Base-by-base conservation (phyloP, 2,329 filamentous ascomycete genomes). In the Penicillium rolfsii region DNA sequence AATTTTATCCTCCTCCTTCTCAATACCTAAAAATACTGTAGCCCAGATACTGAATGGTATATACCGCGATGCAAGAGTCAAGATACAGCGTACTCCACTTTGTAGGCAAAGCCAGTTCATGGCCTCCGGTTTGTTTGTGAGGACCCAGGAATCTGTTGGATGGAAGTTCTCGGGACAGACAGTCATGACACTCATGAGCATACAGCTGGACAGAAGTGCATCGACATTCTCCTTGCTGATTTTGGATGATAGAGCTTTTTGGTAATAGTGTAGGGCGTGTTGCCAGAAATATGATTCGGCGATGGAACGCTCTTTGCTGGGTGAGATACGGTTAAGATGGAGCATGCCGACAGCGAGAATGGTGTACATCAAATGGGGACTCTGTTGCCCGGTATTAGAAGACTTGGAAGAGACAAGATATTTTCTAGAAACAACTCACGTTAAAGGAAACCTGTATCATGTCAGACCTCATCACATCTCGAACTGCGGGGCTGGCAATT, bases 81-180 rank as follows among this genome's bases (percentile, higher is more conserved):
- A 30, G n/a, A 75, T 69, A 16, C 57, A 64, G 11, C 62, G 63
- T 14, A 74, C 24, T 1, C 72, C 73, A 33, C 71, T 71, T 49
- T 72, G 71, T 1, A 74, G 55, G 30, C 66, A 71, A 2, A 75
- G 65, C 73, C 73, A 75, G 57, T 74, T 75, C 61, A 70, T 67
- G 14, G 60, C 65, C 30, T 62, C 64, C 0, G 63, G 60, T 22
- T 50, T 60, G 12, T 67, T 64, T 0, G 70, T 66, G 14, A 75
- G 67, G 5, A 74, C 66, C 73, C 73, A 75, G 0, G 72, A 73
- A 16, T 71, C 72, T 8, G 59, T 59, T 8, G 65, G 59, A 4
- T 67, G 48, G 49, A 70, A 70, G 24, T 64, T 59, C 14, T 67
- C 65, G 0, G 70, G 69, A 4, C 67, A 70, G 9, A 74, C 55